Evolutionary conservation across 2,329 filamentous ascomycete genomes (phyloP).

Genomic region (Claviceps purpurea): DNA sequence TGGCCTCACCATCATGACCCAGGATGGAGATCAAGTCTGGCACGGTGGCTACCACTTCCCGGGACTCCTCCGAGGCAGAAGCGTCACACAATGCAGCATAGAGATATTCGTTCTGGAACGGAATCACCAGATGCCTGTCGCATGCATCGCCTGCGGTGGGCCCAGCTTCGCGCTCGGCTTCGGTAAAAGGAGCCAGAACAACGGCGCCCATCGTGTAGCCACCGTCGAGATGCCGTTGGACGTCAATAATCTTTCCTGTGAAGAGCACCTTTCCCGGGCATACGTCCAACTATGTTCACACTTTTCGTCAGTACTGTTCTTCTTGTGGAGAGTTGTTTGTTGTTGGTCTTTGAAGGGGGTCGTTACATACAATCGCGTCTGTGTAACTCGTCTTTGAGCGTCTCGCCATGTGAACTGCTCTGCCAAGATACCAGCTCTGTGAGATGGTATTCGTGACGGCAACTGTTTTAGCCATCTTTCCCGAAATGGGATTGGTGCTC

Average conservation of each 20-base stretch:
- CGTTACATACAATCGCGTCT: conserved; percentile 14
- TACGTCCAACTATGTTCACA: conserved; percentile 14
- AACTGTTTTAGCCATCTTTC: conserved; percentile 8
- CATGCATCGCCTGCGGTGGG: conserved; percentile 7
- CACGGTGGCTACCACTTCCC: conserved; percentile 21
- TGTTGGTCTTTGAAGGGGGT: too few species aligned
- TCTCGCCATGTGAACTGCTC: conserved; percentile 18
- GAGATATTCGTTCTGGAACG: conserved; percentile 29
- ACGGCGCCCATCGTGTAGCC: conserved; percentile 29
- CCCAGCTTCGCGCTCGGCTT: conserved; percentile 17
- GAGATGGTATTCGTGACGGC: conserved; percentile 17
- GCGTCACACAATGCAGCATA: conserved; percentile 22
- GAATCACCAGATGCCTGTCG: conserved; percentile 22
- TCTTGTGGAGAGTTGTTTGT: too few species aligned
- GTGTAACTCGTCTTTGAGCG: conserved; percentile 15
- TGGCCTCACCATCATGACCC: conserved; percentile 31
- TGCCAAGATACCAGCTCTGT: conserved; percentile 21
- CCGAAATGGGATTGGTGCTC: conserved; percentile 18
- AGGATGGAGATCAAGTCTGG: conserved; percentile 24
- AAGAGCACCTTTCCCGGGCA: conserved; percentile 24
- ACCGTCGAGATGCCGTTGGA: conserved; percentile 22
- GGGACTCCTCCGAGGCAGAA: conserved; percentile 15
- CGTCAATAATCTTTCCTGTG: conserved; percentile 26
- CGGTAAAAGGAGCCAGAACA: conserved; percentile 18
- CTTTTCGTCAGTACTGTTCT: not conserved